phyloP scores from a whole-genome alignment of 1,139 yeast species.

The Meyerozyma carpophila region DNA sequence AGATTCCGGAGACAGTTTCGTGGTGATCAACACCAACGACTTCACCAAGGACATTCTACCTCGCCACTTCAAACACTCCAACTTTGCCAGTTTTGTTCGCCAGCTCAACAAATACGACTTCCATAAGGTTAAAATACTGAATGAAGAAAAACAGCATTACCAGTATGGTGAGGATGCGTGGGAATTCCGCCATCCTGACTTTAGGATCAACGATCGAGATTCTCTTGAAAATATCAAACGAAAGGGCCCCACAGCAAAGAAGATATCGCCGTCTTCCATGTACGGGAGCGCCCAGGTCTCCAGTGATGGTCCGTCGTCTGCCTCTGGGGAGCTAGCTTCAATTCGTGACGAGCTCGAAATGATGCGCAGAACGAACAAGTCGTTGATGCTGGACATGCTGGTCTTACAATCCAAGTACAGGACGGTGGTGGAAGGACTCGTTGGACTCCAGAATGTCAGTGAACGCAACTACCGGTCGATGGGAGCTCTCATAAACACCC shows the following conservation, averaged over 20 bases:
- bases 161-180: conserved; percentile 80
- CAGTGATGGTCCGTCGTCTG: background rate
- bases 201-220: conserved; percentile 63
- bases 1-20: conserved; percentile 73
- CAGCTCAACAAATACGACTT: conserved; percentile 76
- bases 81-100: conserved; percentile 90
- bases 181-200: conserved; percentile 93
- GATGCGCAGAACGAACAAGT: conserved; percentile 36
- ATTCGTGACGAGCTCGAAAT: conserved; percentile 33
- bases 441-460: conserved; percentile 50
- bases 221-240: conserved; percentile 75
- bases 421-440: conserved; percentile 55
- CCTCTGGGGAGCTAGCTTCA: background rate
- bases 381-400: conserved; percentile 38
- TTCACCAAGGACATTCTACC: conserved; percentile 15
- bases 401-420: conserved; percentile 54
- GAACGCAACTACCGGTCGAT: conserved; percentile 53
- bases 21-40: conserved; percentile 82
- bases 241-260: conserved; percentile 64
- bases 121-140: conserved; percentile 51
- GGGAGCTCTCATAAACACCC: conserved; percentile 40
- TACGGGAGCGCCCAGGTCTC: conserved; percentile 3
- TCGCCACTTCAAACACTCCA: conserved; percentile 79
- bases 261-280: conserved; percentile 2
- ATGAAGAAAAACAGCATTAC: conserved; percentile 45